A percentile compares a stretch with the other conserved stretches of the same genome.
Evolutionary conservation across 495 filamentous ascomycete genomes (phyloP).

Genomic region (Hypoxylon perforatum): DNA sequence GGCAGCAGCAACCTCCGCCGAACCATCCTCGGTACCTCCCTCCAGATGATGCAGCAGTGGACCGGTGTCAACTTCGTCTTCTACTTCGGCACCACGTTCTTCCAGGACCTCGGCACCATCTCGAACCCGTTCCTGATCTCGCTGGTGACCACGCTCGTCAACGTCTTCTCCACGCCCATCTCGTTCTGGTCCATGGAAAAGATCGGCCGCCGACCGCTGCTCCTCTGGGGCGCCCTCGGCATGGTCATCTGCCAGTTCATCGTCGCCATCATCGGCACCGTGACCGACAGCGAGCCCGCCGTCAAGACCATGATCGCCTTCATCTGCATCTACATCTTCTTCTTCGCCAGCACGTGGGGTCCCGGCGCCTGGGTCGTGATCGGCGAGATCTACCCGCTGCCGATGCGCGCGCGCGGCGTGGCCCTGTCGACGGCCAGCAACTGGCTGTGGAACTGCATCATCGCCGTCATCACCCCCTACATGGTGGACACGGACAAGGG

Average conservation of each 20-base stretch:
- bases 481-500: conserved; percentile 72
- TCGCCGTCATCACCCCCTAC: conserved; percentile 79
- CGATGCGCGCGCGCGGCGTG: conserved; percentile 83
- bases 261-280: conserved; percentile 75
- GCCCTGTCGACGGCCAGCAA: conserved; percentile 84
- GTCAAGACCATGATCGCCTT: conserved; percentile 77
- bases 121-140: conserved; percentile 74
- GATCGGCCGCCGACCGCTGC: conserved; percentile 74
- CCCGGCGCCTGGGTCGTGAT: conserved; percentile 86
- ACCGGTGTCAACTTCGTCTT: conserved; percentile 59
- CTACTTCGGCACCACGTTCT: conserved; percentile 78
- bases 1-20: conserved; percentile 72
- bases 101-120: conserved; percentile 69
- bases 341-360: conserved; percentile 84
- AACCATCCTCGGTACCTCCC: conserved; percentile 76
- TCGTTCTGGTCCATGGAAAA: conserved; percentile 72
- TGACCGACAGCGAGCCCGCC: conserved; percentile 67
- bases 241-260: conserved; percentile 78
- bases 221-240: conserved; percentile 75
- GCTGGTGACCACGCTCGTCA: conserved; percentile 78
- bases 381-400: conserved; percentile 87
- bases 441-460: conserved; percentile 81
- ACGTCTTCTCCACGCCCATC: conserved; percentile 77
- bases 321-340: conserved; percentile 86
- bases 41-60: conserved; percentile 80